Evolutionary conservation across 805 yeast genomes (phyloP).

Genomic region (Tetrapisispora arboricola): DNA sequence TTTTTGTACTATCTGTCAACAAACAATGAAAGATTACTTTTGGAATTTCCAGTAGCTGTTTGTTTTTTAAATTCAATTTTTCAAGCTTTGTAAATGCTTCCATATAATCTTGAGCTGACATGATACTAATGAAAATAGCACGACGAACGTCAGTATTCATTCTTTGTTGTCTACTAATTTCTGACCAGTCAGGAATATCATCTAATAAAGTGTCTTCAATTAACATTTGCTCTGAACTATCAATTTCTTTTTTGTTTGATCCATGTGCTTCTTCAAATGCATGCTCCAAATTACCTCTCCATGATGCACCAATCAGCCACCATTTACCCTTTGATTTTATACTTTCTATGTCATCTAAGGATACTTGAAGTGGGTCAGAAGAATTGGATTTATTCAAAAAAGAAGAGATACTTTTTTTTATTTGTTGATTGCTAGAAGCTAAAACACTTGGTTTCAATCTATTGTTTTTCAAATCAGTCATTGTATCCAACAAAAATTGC

Average conservation of each 20-base stretch:
- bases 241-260: conserved; percentile 12
- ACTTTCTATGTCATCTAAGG: conserved; percentile 62
- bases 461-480: conserved; percentile 79
- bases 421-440: conserved; percentile 26
- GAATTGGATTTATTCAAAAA: conserved; percentile 33
- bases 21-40: conserved; percentile 79
- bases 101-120: conserved; percentile 89
- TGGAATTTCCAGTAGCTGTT: conserved; percentile 83
- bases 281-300: conserved; percentile 57
- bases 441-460: conserved; percentile 42
- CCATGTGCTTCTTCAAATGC: conserved; percentile 20
- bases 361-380: conserved; percentile 72
- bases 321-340: conserved; percentile 83
- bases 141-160: conserved; percentile 95
- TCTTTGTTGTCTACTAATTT: conserved; percentile 72
- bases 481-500: conserved; percentile 73
- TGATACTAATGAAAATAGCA: conserved; percentile 84
- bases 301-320: conserved; percentile 99
- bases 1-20: conserved; percentile 45
- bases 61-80: conserved; percentile 63
- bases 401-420: conserved; percentile 41
- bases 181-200: conserved; percentile 75
- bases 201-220: conserved; percentile 55
- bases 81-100: conserved; percentile 80
- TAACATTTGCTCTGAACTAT: conserved; percentile 25